Evolutionary conservation across 257 asterid species (phyloP).

Genomic region (Perilla frutescens): DNA sequence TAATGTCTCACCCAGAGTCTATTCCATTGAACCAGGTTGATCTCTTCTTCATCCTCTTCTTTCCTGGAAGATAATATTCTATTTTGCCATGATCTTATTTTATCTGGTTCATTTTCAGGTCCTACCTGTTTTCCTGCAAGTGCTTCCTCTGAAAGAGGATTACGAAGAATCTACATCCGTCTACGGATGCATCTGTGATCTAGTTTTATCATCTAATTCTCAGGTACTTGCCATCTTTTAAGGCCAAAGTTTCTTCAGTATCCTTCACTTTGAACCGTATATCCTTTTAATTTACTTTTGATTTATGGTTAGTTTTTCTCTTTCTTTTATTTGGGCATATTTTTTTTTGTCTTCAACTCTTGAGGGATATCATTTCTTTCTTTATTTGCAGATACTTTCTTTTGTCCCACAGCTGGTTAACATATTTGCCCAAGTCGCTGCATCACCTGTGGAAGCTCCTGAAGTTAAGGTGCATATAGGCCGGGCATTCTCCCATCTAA

Average conservation of each 20-base stretch:
- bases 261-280: neutral
- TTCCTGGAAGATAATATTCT: constrained; percentile 15
- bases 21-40: constrained; percentile 86
- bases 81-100: constrained; percentile 27
- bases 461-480: constrained; percentile 85
- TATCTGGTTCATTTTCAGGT: constrained; percentile 62
- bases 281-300: constrained; percentile 23
- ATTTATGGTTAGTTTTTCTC: neutral
- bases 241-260: constrained; percentile 16
- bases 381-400: constrained; percentile 67
- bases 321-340: neutral
- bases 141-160: constrained; percentile 95
- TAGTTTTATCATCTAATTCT: constrained; percentile 86
- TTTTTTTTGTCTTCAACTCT: constrained; percentile 14
- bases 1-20: constrained; percentile 83
- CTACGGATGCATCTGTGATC: constrained; percentile 84
- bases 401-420: constrained; percentile 83
- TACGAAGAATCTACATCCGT: constrained; percentile 84
- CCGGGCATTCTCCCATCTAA: constrained; percentile 89
- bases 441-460: constrained; percentile 79
- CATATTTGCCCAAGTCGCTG: constrained; percentile 88
- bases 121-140: constrained; percentile 85
- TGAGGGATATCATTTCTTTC: constrained; percentile 18
- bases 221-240: constrained; percentile 60
- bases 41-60: neutral